These are phyloP conservation scores for Colletotrichum cordylinicola DNA, from an alignment of 2,329 filamentous ascomycete genomes.

Conservation along the genomic window DNA sequence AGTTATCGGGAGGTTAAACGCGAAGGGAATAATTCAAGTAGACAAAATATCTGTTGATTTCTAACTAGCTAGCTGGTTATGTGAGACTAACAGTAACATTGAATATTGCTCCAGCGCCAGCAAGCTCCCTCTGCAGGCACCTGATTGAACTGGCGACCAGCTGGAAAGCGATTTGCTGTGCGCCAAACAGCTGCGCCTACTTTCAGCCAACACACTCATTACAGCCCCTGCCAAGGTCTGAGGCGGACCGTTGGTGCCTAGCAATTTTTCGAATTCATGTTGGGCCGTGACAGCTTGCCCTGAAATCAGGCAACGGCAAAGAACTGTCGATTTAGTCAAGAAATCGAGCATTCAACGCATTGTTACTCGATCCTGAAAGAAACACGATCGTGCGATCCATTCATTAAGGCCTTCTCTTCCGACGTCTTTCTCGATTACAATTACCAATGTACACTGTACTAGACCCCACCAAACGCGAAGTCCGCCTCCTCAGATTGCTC, in stretches of 20 bases:
- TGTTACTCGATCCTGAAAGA: accelerated
- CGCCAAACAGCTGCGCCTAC: neutral
- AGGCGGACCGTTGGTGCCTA: neutral
- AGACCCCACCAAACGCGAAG: neutral
- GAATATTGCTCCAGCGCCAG: neutral
- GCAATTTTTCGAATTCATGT: neutral
- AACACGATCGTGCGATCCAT: accelerated
- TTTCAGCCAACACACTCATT: neutral
- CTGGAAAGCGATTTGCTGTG: neutral
- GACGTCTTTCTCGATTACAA: neutral
- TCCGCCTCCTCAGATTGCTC: neutral
- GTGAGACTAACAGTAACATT: too few relatives aligned
- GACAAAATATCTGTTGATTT: too few relatives aligned
- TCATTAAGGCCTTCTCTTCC: neutral
- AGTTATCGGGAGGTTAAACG: too few relatives aligned
- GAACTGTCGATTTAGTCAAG: neutral
- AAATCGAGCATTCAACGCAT: neutral
- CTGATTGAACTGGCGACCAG: neutral
- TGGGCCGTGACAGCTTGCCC: neutral
- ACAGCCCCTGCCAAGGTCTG: neutral
- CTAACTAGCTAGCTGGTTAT: too few relatives aligned
- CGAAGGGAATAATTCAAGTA: too few relatives aligned
- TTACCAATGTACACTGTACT: neutral
- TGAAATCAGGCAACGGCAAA: neutral
- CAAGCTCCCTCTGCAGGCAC: neutral